phyloP scores from a whole-genome alignment of 2,329 filamentous ascomycete species.

The Colletotrichum sp. region DNA sequence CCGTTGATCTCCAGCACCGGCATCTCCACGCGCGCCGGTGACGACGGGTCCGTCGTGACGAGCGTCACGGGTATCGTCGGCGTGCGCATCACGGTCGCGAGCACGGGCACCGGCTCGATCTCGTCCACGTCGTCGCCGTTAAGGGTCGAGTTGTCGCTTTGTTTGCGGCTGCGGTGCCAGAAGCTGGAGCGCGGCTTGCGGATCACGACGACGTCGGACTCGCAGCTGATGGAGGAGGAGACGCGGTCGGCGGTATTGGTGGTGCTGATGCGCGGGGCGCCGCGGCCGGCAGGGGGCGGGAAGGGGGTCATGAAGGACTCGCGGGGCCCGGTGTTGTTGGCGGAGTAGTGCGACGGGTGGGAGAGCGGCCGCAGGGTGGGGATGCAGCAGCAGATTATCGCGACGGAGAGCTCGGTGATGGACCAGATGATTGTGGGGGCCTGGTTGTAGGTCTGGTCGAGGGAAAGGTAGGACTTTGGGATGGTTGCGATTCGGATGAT shows the following conservation, averaged over 20 bases:
- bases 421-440: conserved; percentile 37
- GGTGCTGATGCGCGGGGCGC: not conserved
- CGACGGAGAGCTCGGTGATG: conserved; percentile 42
- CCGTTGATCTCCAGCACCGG: not conserved
- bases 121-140: not conserved
- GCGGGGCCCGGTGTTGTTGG: not conserved
- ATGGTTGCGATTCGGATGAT: conserved; percentile 34
- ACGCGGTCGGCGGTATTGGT: not conserved
- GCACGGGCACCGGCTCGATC: not conserved
- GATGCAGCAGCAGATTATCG: conserved; percentile 42
- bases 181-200: conserved; percentile 1
- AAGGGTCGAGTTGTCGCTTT: conserved; percentile 3
- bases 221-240: conserved; percentile 1
- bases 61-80: not conserved
- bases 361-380: conserved; percentile 37
- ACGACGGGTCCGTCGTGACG: not conserved
- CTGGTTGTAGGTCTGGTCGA: conserved; percentile 36
- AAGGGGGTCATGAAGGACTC: not conserved
- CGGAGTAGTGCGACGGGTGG: not conserved
- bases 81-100: not conserved
- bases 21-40: not conserved
- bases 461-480: conserved; percentile 24
- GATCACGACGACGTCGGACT: not conserved
- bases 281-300: accelerated
- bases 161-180: conserved; percentile 1